phyloP scores from a whole-genome alignment of 2,329 filamentous ascomycete genomes.

The Byssochlamys sp. region DNA sequence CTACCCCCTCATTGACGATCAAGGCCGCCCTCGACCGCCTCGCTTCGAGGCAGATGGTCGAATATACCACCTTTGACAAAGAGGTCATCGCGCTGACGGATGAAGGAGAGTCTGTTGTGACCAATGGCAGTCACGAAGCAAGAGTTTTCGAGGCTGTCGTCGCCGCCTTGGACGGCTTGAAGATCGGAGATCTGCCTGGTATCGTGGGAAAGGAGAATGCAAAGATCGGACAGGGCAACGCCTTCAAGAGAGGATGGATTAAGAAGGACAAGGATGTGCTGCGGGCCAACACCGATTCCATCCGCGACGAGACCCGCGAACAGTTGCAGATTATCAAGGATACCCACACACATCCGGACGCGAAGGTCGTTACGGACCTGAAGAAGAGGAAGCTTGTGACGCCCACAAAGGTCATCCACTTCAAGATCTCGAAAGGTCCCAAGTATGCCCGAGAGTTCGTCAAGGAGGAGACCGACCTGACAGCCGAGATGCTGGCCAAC shows the following conservation, averaged over 20 bases:
- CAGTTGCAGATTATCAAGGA: constrained; percentile 65
- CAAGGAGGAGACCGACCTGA: constrained; percentile 91
- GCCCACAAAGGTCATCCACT: constrained; percentile 74
- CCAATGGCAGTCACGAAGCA: constrained; percentile 70
- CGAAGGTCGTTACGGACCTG: constrained; percentile 68
- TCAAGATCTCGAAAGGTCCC: constrained; percentile 71
- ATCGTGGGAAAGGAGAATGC: constrained; percentile 39
- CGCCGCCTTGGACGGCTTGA: constrained; percentile 66
- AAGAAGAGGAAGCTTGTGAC: constrained; percentile 86
- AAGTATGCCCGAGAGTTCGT: constrained; percentile 83
- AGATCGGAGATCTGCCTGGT: constrained; percentile 58
- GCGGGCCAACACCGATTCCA: constrained; percentile 54
- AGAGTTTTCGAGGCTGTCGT: constrained; percentile 69
- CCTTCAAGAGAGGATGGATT: constrained; percentile 68
- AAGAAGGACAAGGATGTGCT: constrained; percentile 53
- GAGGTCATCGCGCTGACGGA: constrained; percentile 68
- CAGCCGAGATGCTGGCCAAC: constrained; percentile 75
- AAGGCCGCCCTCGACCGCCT: constrained; percentile 86
- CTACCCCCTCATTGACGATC: constrained; percentile 55
- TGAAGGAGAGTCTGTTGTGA: constrained; percentile 62
- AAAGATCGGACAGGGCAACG: constrained; percentile 79
- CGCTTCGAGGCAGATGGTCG: constrained; percentile 72
- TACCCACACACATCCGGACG: constrained; percentile 58
- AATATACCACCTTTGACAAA: constrained; percentile 71
- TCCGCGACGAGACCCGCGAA: constrained; percentile 69